These are phyloP conservation scores for Globisporangium paddicum DNA, from an alignment of 352 stramenopile genomes.

Conservation along the genomic window DNA sequence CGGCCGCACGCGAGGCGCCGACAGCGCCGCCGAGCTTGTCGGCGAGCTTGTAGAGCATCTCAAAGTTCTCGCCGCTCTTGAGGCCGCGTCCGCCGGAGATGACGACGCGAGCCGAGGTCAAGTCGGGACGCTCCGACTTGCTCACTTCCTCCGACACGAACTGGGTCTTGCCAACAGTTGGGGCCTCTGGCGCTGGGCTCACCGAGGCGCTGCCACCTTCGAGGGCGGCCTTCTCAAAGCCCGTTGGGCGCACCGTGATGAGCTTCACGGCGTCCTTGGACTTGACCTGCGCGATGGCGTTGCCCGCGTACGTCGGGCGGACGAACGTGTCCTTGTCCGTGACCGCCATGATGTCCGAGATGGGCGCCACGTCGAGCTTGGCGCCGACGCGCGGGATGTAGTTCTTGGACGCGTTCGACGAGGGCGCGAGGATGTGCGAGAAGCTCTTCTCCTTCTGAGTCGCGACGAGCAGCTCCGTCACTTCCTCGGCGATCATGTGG, in stretches of 20 bases:
- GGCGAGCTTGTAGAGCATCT: constrained; percentile 96
- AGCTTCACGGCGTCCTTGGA: constrained; percentile 91
- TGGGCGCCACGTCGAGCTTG: constrained; percentile 91
- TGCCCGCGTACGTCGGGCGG: constrained; percentile 81
- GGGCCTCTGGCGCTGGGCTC: constrained; percentile 48
- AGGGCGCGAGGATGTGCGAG: constrained; percentile 93
- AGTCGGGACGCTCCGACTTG: constrained; percentile 94
- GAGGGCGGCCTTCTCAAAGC: constrained; percentile 95
- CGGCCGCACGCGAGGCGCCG: constrained; percentile 95
- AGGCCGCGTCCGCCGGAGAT: constrained; percentile 96
- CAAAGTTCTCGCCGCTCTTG: constrained; percentile 98
- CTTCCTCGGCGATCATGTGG: constrained; percentile 84
- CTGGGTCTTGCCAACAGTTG: constrained; percentile 62
- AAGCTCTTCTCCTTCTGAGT: constrained; percentile 63
- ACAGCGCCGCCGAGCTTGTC: constrained; percentile 98
- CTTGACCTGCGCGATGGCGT: constrained; percentile 88
- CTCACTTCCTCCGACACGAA: constrained; percentile 94
- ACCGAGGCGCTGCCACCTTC: constrained; percentile 75
- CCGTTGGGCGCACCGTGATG: constrained; percentile 94
- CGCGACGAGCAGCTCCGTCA: constrained; percentile 73
- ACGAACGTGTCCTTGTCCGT: constrained; percentile 94
- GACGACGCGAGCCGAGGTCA: constrained; percentile 93
- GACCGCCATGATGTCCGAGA: constrained; percentile 95
- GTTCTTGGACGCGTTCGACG: constrained; percentile 96
- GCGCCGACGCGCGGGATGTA: constrained; percentile 94